Conservation (phyloP, 192 early-diverging fungal species). For the Coemansia sp. region DNA sequence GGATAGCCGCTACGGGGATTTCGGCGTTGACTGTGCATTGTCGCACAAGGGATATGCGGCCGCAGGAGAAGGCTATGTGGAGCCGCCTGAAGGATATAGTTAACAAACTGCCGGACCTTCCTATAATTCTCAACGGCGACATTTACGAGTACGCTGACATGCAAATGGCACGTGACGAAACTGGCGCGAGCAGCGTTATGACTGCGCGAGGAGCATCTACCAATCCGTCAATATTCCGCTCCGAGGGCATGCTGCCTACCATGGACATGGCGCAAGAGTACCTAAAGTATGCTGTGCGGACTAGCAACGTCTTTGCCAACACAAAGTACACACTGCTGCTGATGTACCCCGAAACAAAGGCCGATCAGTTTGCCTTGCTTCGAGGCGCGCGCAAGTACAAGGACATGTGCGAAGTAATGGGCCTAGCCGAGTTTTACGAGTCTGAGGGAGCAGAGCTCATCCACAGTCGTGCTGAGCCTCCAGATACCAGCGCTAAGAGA, state of each 20-base stretch:
- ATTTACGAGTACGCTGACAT: slow-evolving; percentile 67
- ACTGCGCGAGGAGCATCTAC: slow-evolving; percentile 81
- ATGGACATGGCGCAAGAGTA: slow-evolving; percentile 66
- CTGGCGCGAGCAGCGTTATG: slow-evolving; percentile 77
- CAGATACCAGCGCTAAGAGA: not conserved
- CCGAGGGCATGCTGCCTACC: slow-evolving; percentile 57
- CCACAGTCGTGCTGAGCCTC: slow-evolving; percentile 6
- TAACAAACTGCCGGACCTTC: slow-evolving; percentile 66
- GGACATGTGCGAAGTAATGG: slow-evolving; percentile 57
- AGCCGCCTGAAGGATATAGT: slow-evolving; percentile 72
- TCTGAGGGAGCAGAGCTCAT: slow-evolving; percentile 18
- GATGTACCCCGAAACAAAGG: slow-evolving; percentile 73
- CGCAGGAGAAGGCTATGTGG: slow-evolving; percentile 82
- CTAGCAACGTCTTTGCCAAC: slow-evolving; percentile 76
- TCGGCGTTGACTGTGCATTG: slow-evolving; percentile 89
- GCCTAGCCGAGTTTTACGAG: slow-evolving; percentile 34
- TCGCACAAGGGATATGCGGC: slow-evolving; percentile 73
- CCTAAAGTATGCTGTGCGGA: slow-evolving; percentile 62
- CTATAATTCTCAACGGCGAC: slow-evolving; percentile 94
- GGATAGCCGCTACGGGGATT: slow-evolving; percentile 83
- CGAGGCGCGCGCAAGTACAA: slow-evolving; percentile 55
- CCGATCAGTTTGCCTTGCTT: slow-evolving; percentile 48
- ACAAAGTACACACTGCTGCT: slow-evolving; percentile 89
- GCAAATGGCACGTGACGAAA: slow-evolving; percentile 57
- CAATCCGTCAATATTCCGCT: slow-evolving; percentile 86